Evolutionary conservation across 2,329 filamentous ascomycete genomes (phyloP).

Genomic region (Lachnellula occidentalis): DNA sequence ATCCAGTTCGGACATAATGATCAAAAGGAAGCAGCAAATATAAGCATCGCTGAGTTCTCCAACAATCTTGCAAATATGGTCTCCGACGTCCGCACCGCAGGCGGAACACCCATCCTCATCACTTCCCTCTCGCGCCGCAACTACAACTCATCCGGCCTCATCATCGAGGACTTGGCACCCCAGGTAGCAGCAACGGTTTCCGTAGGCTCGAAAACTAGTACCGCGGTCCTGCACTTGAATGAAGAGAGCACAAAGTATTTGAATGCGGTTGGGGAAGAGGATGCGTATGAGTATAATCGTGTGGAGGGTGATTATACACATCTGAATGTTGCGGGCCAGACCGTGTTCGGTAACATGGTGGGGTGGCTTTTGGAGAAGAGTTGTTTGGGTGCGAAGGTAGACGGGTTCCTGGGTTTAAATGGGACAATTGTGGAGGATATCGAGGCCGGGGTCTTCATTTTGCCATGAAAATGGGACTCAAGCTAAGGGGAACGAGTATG

Average conservation of each 20-base stretch:
- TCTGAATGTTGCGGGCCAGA: conserved; percentile 39
- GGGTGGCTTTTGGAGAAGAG: conserved; percentile 32
- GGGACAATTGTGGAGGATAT: conserved; percentile 12
- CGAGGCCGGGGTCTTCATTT: conserved; percentile 10
- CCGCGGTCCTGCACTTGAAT: conserved; percentile 41
- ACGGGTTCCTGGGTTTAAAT: conserved; percentile 6
- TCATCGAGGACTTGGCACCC: conserved; percentile 38
- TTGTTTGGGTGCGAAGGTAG: conserved; percentile 1
- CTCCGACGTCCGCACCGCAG: conserved; percentile 26
- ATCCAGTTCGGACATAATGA: conserved; percentile 47
- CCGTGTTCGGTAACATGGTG: conserved; percentile 44
- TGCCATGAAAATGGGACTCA: background rate
- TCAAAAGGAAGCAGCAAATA: conserved; percentile 39
- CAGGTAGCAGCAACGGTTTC: conserved; percentile 36
- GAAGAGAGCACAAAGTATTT: conserved; percentile 38
- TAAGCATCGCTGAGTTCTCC: conserved; percentile 36
- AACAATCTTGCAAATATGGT: conserved; percentile 38
- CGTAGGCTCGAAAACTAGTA: conserved; percentile 32
- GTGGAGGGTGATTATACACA: conserved; percentile 43
- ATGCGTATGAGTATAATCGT: conserved; percentile 39
- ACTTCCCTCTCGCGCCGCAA: conserved; percentile 42
- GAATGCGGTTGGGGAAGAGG: conserved; percentile 39
- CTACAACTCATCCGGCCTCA: conserved; percentile 33
- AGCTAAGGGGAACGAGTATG: too few species aligned
- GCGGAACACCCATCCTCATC: conserved; percentile 37